Conservation (phyloP, 371 early-diverging fungal genomes). For the Mortierella sp. region DNA sequence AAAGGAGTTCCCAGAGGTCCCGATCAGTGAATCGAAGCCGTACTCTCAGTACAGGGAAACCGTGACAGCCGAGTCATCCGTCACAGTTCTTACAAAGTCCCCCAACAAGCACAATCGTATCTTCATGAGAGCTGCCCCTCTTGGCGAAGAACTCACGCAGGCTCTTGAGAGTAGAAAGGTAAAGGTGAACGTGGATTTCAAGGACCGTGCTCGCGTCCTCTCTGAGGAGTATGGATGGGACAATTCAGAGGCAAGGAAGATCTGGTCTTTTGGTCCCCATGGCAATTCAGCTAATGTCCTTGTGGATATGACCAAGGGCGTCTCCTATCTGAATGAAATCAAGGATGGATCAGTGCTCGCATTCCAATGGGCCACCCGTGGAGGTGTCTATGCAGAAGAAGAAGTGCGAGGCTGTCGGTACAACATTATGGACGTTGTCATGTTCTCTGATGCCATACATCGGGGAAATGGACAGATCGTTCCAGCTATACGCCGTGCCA, state of each 20-base stretch:
- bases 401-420: slow-evolving; percentile 97
- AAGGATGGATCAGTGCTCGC: slow-evolving; percentile 98
- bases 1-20: slow-evolving; percentile 99
- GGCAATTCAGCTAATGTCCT: slow-evolving; percentile 94
- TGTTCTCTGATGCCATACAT: slow-evolving; percentile 99
- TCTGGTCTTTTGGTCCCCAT: slow-evolving; percentile 99
- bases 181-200: slow-evolving; percentile 94
- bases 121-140: slow-evolving; percentile 97
- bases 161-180: slow-evolving; percentile 94
- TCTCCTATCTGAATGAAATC: slow-evolving; percentile 98
- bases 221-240: slow-evolving; percentile 96
- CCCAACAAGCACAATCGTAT: slow-evolving; percentile 99
- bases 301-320: slow-evolving; percentile 98
- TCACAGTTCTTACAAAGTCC: slow-evolving; percentile 95
- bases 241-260: slow-evolving; percentile 98
- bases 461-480: slow-evolving; percentile 99
- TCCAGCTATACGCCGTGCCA: slow-evolving; percentile 97
- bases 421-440: slow-evolving; percentile 98
- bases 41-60: slow-evolving; percentile 99
- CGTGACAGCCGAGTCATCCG: slow-evolving; percentile 85
- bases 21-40: slow-evolving; percentile 95
- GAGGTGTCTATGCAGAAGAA: slow-evolving; percentile 97
- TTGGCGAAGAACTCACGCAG: slow-evolving; percentile 87
- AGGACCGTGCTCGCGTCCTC: slow-evolving; percentile 94
- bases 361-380: slow-evolving; percentile 96